A percentile compares a stretch with the other conserved stretches of the same genome.
phyloP scores from a whole-genome alignment of 2,329 filamentous ascomycete species.

The Xylogone sp. region DNA sequence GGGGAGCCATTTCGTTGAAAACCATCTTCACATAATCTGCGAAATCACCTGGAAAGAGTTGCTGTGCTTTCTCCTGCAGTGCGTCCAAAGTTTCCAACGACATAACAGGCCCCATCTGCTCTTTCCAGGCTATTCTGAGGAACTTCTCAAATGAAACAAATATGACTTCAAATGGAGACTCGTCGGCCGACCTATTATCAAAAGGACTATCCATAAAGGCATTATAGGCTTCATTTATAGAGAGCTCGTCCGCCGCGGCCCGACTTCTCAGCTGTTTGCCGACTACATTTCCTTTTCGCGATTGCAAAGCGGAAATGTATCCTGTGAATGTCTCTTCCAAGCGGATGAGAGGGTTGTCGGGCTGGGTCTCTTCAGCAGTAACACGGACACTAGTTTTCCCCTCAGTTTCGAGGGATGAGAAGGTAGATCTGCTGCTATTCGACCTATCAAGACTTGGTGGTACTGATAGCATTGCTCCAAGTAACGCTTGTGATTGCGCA shows the following conservation, averaged over 20 bases:
- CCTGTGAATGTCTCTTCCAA: conserved; percentile 83
- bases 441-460: conserved; percentile 20
- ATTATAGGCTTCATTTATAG: conserved; percentile 89
- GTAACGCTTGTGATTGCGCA: conserved; percentile 26
- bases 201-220: conserved; percentile 78
- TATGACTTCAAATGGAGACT: conserved; percentile 76
- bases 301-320: conserved; percentile 77
- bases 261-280: conserved; percentile 72
- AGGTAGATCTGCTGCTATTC: conserved; percentile 23
- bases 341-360: conserved; percentile 64
- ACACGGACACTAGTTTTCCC: conserved; percentile 30
- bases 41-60: conserved; percentile 69
- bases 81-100: conserved; percentile 66
- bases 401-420: conserved; percentile 24
- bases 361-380: conserved; percentile 46
- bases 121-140: conserved; percentile 79
- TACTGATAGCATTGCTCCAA: conserved; percentile 41
- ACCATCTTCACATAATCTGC: conserved; percentile 63
- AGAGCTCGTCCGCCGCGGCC: conserved; percentile 66
- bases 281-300: conserved; percentile 82
- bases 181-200: conserved; percentile 70
- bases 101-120: conserved; percentile 83
- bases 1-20: conserved; percentile 63
- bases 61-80: conserved; percentile 66
- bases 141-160: conserved; percentile 96